Conservation (phyloP, 2,329 filamentous ascomycete species). For the Stromatinia cepivora region DNA sequence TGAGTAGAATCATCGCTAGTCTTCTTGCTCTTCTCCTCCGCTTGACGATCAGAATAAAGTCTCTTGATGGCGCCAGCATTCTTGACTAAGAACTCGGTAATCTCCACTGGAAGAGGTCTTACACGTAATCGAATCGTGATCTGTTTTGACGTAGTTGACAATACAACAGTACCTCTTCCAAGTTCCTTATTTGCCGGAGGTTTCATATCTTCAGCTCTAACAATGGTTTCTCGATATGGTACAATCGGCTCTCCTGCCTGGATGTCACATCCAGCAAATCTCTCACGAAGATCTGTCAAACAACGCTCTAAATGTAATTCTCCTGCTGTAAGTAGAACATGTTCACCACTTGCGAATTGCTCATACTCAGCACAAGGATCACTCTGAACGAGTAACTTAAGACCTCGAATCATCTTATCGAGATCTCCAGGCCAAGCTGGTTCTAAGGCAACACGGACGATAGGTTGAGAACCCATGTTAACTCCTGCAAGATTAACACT, state of each 20-base stretch:
- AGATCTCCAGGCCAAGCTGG: slow-evolving; percentile 86
- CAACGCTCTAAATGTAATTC: slow-evolving; percentile 94
- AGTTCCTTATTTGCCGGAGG: slow-evolving; percentile 82
- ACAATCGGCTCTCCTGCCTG: slow-evolving; percentile 94
- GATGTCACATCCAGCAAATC: slow-evolving; percentile 92
- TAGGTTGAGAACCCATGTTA: slow-evolving; percentile 77
- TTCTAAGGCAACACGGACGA: slow-evolving; percentile 94
- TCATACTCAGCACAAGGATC: slow-evolving; percentile 97
- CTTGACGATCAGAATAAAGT: slow-evolving; percentile 70
- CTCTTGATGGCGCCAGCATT: slow-evolving; percentile 77
- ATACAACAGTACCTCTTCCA: slow-evolving; percentile 76
- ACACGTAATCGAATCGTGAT: slow-evolving; percentile 76
- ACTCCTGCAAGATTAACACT: slow-evolving; percentile 90
- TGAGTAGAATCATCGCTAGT: slow-evolving; percentile 33
- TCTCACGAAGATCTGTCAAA: slow-evolving; percentile 85
- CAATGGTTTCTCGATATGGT: slow-evolving; percentile 90
- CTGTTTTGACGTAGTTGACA: slow-evolving; percentile 81
- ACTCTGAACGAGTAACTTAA: slow-evolving; percentile 86
- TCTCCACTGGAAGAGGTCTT: slow-evolving; percentile 71
- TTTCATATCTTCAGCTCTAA: slow-evolving; percentile 87
- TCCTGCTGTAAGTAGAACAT: slow-evolving; percentile 90
- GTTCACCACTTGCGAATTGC: slow-evolving; percentile 87
- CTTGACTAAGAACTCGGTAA: slow-evolving; percentile 83
- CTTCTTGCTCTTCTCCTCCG: slow-evolving; percentile 43
- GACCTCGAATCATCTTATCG: slow-evolving; percentile 89